Evolutionary conservation across 805 yeast genomes (phyloP).

Genomic region (Hanseniaspora nectarophila): DNA sequence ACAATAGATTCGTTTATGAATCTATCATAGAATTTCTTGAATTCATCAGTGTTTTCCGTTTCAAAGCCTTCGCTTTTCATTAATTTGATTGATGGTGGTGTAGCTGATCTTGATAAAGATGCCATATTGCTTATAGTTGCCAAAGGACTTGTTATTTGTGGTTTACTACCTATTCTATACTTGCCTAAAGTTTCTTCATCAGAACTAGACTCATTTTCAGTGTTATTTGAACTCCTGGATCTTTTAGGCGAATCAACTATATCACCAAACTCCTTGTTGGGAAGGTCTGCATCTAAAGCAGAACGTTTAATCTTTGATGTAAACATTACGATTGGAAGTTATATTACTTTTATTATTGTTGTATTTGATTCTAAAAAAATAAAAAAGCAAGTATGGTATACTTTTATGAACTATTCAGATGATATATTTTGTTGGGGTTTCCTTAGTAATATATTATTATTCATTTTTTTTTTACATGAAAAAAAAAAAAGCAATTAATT

Average conservation of each 20-base stretch:
- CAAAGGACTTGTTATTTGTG: slow-evolving; percentile 7
- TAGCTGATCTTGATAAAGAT: slow-evolving; percentile 8
- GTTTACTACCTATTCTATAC: background rate
- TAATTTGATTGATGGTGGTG: slow-evolving; percentile 7
- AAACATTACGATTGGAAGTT: background rate
- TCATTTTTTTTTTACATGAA: background rate
- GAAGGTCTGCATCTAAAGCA: slow-evolving; percentile 12
- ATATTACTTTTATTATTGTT: background rate
- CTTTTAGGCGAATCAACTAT: slow-evolving; percentile 5
- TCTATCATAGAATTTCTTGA: slow-evolving; percentile 6
- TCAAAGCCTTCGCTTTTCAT: background rate
- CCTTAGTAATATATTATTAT: background rate
- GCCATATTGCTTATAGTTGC: slow-evolving; percentile 1
- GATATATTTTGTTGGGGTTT: background rate
- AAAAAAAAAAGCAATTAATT: background rate
- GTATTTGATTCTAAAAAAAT: background rate
- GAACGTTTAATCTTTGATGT: slow-evolving; percentile 11
- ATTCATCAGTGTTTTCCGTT: background rate
- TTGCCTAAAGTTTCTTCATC: slow-evolving; percentile 2
- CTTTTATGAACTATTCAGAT: background rate
- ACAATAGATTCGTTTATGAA: slow-evolving; percentile 5
- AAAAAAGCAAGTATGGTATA: background rate
- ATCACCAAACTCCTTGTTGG: slow-evolving; percentile 1
- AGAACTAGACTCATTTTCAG: slow-evolving; percentile 1
- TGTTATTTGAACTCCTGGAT: slow-evolving; percentile 4